phyloP scores from a whole-genome alignment of 1,284 basidiomycete genomes.

The Austroboletus novae-zelandiae region DNA sequence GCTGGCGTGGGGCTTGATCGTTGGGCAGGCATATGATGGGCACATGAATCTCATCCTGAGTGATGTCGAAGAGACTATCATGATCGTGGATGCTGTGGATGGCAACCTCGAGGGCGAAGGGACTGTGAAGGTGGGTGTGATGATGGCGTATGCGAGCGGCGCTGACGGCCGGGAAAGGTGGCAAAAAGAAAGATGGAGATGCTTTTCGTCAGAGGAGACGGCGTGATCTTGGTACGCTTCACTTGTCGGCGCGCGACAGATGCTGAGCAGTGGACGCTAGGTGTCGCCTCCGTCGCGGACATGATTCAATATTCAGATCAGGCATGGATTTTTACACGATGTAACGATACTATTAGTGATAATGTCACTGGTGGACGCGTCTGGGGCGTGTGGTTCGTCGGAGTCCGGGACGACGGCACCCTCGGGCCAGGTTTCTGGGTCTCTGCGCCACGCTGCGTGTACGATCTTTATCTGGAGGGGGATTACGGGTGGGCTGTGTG shows the following conservation, averaged over 20 bases:
- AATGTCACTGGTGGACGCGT: neutral
- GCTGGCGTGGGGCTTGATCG: slow-evolving; percentile 14
- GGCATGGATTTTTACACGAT: slow-evolving; percentile 5
- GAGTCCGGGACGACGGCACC: slow-evolving; percentile 54
- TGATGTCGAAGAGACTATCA: slow-evolving; percentile 95
- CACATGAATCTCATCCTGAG: slow-evolving; percentile 99
- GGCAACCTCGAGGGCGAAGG: slow-evolving; percentile 47
- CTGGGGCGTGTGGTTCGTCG: slow-evolving; percentile 39
- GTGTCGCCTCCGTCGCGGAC: slow-evolving; percentile 74
- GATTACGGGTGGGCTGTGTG: slow-evolving; percentile 7
- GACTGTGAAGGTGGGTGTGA: slow-evolving; percentile 55
- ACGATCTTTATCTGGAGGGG: slow-evolving; percentile 62
- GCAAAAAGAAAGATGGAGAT: slow-evolving; percentile 96
- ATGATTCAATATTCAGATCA: slow-evolving; percentile 33
- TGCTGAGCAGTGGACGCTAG: slow-evolving; percentile 36
- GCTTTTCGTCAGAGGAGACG: slow-evolving; percentile 97
- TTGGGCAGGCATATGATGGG: slow-evolving; percentile 89
- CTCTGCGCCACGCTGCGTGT: slow-evolving; percentile 69
- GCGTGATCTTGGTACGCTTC: slow-evolving; percentile 80
- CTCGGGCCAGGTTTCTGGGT: slow-evolving; percentile 66
- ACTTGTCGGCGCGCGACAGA: neutral
- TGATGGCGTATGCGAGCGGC: neutral
- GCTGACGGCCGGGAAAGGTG: slow-evolving; percentile 52
- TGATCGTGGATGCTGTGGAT: slow-evolving; percentile 79
- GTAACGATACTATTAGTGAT: slow-evolving; percentile 8